Percentiles rank a stretch among this genome's conserved stretches.
phyloP scores from a whole-genome alignment of 257 asterid species.

The Capsicum pubescens region DNA sequence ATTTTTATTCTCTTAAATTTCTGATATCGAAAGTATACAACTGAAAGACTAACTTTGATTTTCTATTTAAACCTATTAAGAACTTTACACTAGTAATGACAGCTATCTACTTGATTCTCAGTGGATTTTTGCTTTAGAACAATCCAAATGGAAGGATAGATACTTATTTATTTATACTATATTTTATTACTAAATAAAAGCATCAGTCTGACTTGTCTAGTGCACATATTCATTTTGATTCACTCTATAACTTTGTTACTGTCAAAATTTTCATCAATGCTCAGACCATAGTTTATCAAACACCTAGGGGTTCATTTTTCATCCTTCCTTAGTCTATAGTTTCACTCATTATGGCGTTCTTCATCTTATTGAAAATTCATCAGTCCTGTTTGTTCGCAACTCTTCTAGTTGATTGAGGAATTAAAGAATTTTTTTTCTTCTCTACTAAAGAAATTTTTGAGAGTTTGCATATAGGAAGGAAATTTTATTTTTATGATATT shows the following conservation, averaged over 20 bases:
- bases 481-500: background rate
- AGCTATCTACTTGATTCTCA: constrained; percentile 3
- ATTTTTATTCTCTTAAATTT: background rate
- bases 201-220: constrained; percentile 4
- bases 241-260: background rate
- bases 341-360: background rate
- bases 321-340: background rate
- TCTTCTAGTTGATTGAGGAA: background rate
- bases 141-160: background rate
- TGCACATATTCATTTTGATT: background rate
- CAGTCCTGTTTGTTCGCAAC: constrained; percentile 1
- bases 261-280: background rate
- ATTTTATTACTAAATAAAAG: background rate
- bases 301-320: background rate
- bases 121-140: background rate
- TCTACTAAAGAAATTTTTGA: background rate
- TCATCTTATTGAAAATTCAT: constrained; percentile 7
- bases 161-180: background rate
- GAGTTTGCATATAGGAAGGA: constrained; percentile 10
- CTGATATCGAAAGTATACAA: background rate
- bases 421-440: background rate
- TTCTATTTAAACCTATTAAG: constrained; percentile 2
- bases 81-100: constrained; percentile 1
- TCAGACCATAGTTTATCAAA: background rate
- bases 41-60: constrained; percentile 5